Evolutionary conservation across 1,139 yeast genomes (phyloP).

Genomic region (Debaryomycetaceae sp.): DNA sequence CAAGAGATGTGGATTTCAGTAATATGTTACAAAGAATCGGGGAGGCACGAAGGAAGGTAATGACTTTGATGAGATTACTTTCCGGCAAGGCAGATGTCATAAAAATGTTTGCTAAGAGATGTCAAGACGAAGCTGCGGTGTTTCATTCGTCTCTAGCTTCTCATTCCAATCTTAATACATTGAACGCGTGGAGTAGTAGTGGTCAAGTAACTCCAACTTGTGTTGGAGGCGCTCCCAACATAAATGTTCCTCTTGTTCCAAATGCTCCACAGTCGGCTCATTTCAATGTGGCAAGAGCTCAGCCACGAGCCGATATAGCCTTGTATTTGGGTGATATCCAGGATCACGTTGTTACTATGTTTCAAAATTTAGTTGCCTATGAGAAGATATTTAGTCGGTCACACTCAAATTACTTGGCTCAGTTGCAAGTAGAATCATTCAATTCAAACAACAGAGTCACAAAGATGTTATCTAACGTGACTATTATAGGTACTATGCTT

Average conservation of each 20-base stretch:
- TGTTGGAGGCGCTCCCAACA: conserved; percentile 2
- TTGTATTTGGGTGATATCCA: conserved; percentile 94
- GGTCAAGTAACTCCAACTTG: conserved; percentile 4
- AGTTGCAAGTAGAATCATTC: conserved; percentile 22
- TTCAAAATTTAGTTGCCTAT: conserved; percentile 20
- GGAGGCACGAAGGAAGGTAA: conserved; percentile 82
- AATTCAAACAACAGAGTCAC: conserved; percentile 19
- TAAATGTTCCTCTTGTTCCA: conserved; percentile 1
- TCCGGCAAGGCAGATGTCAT: conserved; percentile 97
- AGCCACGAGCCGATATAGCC: conserved; percentile 80
- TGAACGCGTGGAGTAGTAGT: not conserved
- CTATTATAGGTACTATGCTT: conserved; percentile 21
- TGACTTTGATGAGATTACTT: conserved; percentile 86
- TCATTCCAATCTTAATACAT: conserved; percentile 3
- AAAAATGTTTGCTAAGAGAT: conserved; percentile 94
- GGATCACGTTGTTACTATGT: conserved; percentile 27
- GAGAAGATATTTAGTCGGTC: conserved; percentile 23
- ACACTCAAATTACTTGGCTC: conserved; percentile 24
- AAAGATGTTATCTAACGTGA: conserved; percentile 19
- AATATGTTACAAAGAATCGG: conserved; percentile 79
- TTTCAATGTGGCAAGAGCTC: conserved; percentile 14
- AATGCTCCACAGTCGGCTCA: conserved; percentile 4
- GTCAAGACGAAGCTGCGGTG: conserved; percentile 61
- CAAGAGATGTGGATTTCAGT: conserved; percentile 53
- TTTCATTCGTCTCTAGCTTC: conserved; percentile 4